Conservation (phyloP, 768 basidiomycete genomes). For the Xerocomus brunneocitrinus region DNA sequence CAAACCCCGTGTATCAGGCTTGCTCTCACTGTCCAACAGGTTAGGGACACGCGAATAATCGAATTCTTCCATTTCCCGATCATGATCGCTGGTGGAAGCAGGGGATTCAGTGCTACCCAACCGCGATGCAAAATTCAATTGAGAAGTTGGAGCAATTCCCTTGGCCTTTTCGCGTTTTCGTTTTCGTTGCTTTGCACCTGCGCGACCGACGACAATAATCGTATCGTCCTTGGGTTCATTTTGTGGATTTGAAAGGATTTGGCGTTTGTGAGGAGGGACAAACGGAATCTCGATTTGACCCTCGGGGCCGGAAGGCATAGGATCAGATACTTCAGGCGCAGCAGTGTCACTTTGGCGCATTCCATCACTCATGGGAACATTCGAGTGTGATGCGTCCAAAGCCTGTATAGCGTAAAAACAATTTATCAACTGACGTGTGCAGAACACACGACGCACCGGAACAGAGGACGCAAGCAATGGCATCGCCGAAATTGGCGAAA, state of each 20-base stretch:
- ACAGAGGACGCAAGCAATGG: conserved; percentile 4
- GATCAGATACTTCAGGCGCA: conserved; percentile 3
- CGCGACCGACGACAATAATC: conserved; percentile 69
- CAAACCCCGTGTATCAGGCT: conserved; percentile 19
- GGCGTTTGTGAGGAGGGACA: conserved; percentile 62
- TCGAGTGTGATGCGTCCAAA: background rate
- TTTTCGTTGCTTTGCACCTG: conserved; percentile 61
- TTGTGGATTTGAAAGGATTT: conserved; percentile 11
- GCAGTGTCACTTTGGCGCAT: background rate
- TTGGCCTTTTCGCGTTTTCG: conserved; percentile 31
- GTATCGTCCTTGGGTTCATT: conserved; percentile 46
- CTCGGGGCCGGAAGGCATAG: conserved; percentile 27
- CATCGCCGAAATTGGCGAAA: conserved; percentile 51
- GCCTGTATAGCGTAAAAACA: conserved; percentile 5
- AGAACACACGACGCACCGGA: conserved; percentile 15
- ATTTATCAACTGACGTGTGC: conserved; percentile 1
- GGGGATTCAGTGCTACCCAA: conserved; percentile 2
- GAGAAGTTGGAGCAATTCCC: background rate
- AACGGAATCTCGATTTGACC: conserved; percentile 73
- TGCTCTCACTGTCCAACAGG: conserved; percentile 57
- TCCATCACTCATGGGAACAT: background rate
- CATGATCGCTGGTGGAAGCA: conserved; percentile 7
- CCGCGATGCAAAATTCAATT: conserved; percentile 2
- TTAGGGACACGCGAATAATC: conserved; percentile 70
- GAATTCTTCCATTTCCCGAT: conserved; percentile 44